Conservation (phyloP, 139 green algal genomes). For the Chlamydomonas schloesseri region DNA sequence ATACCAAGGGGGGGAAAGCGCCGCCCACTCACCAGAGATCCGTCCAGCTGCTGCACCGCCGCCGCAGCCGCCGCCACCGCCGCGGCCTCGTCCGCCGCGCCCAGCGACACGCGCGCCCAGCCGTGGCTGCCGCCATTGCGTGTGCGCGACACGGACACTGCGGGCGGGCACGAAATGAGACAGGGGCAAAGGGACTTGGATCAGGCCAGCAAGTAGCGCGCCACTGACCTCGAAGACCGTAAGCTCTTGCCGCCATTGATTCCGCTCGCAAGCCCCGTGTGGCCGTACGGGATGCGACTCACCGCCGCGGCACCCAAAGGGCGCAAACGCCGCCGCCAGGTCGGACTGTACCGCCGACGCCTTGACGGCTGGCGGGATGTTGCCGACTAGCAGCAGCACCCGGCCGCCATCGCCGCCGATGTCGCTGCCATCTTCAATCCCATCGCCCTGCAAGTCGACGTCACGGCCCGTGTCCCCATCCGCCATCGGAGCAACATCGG, state of each 20-base stretch:
- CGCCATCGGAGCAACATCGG: background rate
- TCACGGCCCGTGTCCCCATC: too few species aligned
- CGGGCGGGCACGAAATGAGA: too few species aligned
- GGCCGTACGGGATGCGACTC: too few species aligned
- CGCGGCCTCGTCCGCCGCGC: background rate
- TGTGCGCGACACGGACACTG: conserved; percentile 13
- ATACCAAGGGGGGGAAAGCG: too few species aligned
- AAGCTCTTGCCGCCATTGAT: too few species aligned
- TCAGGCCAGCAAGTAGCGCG: too few species aligned
- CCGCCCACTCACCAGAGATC: background rate
- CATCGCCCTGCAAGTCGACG: too few species aligned
- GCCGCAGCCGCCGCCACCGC: background rate
- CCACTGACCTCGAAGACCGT: too few species aligned
- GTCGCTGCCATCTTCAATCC: background rate
- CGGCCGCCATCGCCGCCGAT: background rate
- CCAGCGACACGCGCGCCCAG: conserved; percentile 30
- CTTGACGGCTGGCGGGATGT: background rate
- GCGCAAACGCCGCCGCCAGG: conserved; percentile 2
- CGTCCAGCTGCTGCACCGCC: background rate
- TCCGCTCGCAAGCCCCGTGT: too few species aligned
- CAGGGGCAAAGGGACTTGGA: too few species aligned
- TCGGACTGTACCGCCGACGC: background rate
- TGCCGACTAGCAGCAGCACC: conserved; percentile 26
- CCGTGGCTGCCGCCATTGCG: conserved; percentile 34
- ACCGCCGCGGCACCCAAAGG: conserved; percentile 15